phyloP scores from a whole-genome alignment of 2,329 filamentous ascomycete species.

The Scedosporium dehoogii region DNA sequence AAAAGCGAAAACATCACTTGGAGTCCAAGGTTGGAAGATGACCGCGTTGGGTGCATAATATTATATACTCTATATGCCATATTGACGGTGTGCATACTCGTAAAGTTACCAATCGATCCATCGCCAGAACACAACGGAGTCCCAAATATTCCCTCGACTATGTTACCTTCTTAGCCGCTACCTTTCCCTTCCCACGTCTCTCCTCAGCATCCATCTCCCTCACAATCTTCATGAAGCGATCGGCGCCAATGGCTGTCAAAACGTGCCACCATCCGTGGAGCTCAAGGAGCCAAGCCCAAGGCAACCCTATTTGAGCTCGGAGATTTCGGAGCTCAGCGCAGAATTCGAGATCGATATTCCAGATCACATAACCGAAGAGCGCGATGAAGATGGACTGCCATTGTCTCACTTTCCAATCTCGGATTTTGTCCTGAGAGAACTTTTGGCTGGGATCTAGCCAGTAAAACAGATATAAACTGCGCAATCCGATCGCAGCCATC shows the following conservation, averaged over 20 bases:
- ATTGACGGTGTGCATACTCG: too few relatives aligned
- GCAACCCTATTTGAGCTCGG: conserved; percentile 37
- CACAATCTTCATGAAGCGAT: conserved; percentile 24
- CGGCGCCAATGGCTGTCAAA: conserved; percentile 45
- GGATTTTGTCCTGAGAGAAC: conserved; percentile 17
- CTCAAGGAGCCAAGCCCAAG: conserved; percentile 46
- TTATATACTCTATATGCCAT: too few relatives aligned
- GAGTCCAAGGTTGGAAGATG: too few relatives aligned
- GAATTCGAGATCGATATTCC: conserved; percentile 45
- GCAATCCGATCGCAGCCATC: conserved; percentile 21
- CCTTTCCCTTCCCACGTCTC: conserved; percentile 10
- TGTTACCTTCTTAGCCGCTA: background rate
- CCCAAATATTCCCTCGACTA: too few relatives aligned
- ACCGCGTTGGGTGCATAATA: too few relatives aligned
- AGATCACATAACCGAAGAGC: conserved; percentile 38
- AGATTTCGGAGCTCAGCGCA: conserved; percentile 37
- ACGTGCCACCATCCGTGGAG: conserved; percentile 58
- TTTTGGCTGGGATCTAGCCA: conserved; percentile 14
- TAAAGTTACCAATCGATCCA: too few relatives aligned
- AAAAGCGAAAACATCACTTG: too few relatives aligned
- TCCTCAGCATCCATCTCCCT: conserved; percentile 18
- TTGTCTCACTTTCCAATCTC: conserved; percentile 16
- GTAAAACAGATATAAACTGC: conserved; percentile 25
- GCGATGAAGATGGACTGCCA: conserved; percentile 23
- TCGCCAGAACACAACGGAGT: too few relatives aligned